Conservation (phyloP, 331 rosid genomes). For the Acacia concinna region DNA sequence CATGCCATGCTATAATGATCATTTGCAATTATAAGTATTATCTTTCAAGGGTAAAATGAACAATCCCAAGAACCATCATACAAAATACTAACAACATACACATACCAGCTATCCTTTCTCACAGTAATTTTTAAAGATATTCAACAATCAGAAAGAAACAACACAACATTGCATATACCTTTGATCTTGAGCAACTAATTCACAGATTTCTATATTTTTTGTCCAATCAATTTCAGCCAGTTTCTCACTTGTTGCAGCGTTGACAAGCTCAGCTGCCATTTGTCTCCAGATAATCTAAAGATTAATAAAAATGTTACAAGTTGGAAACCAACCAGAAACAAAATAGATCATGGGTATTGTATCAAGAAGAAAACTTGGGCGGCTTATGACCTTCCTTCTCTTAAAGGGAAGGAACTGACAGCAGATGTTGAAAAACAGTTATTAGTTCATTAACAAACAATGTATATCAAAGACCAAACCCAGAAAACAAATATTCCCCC, state of each 20-base stretch:
- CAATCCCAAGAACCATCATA: not conserved
- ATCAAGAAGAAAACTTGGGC: not conserved
- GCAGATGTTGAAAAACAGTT: not conserved
- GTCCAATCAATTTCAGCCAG: constrained; percentile 82
- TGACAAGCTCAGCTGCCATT: constrained; percentile 92
- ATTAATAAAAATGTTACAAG: not conserved
- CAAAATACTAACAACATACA: not conserved
- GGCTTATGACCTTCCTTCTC: not conserved
- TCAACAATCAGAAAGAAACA: constrained; percentile 24
- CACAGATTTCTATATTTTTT: constrained; percentile 87
- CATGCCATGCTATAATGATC: not conserved
- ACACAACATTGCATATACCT: constrained; percentile 49
- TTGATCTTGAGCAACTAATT: constrained; percentile 80
- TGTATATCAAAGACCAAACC: constrained; percentile 5
- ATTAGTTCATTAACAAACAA: not conserved
- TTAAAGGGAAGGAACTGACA: not conserved
- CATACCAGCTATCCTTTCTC: constrained; percentile 26
- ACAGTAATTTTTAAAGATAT: not conserved
- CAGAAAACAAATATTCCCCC: not conserved
- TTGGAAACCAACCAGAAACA: not conserved
- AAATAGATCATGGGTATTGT: not conserved
- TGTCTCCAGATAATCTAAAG: constrained; percentile 33
- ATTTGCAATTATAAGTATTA: not conserved
- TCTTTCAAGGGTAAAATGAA: not conserved
- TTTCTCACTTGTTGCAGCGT: constrained; percentile 84